Base-by-base conservation (phyloP, 495 filamentous ascomycete species). In the Niebla homalea region DNA sequence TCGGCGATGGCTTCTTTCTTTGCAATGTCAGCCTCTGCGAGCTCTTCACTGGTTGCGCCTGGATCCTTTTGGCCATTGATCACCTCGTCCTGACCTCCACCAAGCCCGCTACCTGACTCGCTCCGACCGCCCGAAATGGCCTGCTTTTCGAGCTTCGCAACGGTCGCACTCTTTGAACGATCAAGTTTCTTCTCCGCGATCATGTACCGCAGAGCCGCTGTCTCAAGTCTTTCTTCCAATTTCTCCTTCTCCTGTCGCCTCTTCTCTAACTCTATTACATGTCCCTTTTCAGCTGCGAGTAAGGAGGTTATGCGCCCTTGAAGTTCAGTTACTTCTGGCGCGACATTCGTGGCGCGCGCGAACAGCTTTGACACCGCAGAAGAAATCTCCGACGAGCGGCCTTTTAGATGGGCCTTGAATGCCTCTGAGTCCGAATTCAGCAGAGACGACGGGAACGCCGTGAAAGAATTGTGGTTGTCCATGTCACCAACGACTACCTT, bases 101-200 rank as follows among this genome's bases (percentile, higher is more conserved):
- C 73, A 41, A 79, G 73, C 22, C 78, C 68, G 53, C 70, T 70
- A 2, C 65, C 64, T 29, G 75, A 62, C 25, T 66, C 73, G 58
- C 69, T 74, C 54, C 66, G 75, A 18, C 70, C 73, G 35, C 75
- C 75, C 45, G 84, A 70, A 51, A 90, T 78, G 18, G 87, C 87
- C 65, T 95, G 87, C 55, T 84, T 85, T 61, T 97, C 93, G 49
- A 97, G 67, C 60, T 94, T 96, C 48, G 85, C 82, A n/a, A 94
- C 86, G 41, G 89, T 85, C 43, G 82, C 67, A 59, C 90, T 96
- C 61, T 82, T 85, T 6, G 81, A 79, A 32, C 92, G 80, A 62
- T 98, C 92, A 15, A 96, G 73, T 63, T 85, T 87, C 68, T 90
- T 90, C 60, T 97, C 92, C 3, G 92, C 92, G 51, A 89, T 82